These are phyloP conservation scores for Circinella minor DNA, from an alignment of 371 early-diverging fungal genomes.

Conservation along the genomic window DNA sequence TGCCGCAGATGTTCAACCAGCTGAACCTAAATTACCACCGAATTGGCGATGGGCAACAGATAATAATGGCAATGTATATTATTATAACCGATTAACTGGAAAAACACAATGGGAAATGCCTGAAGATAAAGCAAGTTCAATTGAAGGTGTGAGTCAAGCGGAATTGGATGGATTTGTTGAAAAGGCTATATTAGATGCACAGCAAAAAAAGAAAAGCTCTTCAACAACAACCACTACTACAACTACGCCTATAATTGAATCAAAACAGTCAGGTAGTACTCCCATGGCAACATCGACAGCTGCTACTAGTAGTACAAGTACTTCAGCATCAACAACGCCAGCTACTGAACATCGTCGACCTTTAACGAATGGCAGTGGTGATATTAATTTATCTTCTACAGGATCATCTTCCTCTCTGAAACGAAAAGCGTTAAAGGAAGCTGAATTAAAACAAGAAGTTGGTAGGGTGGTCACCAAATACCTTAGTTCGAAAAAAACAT, in stretches of 20 bases:
- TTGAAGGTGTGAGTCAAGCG: constrained; percentile 35
- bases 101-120: constrained; percentile 55
- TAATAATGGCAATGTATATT: constrained; percentile 41
- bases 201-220: constrained; percentile 21
- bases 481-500: constrained; percentile 34
- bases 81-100: constrained; percentile 42
- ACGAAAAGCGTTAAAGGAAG: constrained; percentile 27
- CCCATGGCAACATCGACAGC: too few species aligned
- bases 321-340: neutral
- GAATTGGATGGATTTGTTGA: constrained; percentile 35
- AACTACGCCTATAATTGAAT: neutral
- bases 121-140: constrained; percentile 33
- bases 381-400: constrained; percentile 2
- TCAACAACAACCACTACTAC: too few species aligned
- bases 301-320: neutral
- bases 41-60: constrained; percentile 45
- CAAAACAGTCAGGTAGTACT: neutral
- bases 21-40: constrained; percentile 23
- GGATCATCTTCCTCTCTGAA: constrained; percentile 11
- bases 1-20: neutral
- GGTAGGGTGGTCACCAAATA: constrained; percentile 50
- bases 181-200: constrained; percentile 28
- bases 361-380: constrained; percentile 5
- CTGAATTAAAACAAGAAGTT: constrained; percentile 48
- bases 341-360: neutral